Evolutionary conservation across 441 rosid genomes (phyloP), one percentile per base, ranked within the genome.

Genomic region (Erysimum pusillum): DNA sequence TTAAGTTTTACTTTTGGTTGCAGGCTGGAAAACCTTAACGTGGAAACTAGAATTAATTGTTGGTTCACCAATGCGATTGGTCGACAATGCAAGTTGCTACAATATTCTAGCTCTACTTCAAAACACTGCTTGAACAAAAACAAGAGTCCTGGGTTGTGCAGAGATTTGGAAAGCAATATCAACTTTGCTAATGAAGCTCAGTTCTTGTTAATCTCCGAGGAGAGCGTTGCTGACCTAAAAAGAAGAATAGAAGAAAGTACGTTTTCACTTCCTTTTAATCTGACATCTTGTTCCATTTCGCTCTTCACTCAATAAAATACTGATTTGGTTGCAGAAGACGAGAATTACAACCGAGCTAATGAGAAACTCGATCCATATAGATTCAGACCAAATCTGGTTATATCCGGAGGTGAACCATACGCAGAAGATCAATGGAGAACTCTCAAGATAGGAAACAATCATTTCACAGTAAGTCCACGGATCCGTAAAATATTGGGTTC

Each of bases 161-260:
- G 95, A 81, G 91, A 89, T 76, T 79, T 79, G 69, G 85, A 79
- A 53, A 82, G 84, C 81, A 86, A 76, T 75, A 79, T 85, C 81
- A 93, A 86, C 79, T 95, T 93, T 82, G 79, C 88, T 60, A 95
- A 95, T 60, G 99, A 93, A 88, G 99, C 94, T 82, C 98, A 91
- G 84, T 87, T 91, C 80, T 80, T 95, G 69, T 80, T 93, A 73
- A 73, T 95, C 82, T 88, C 97, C 0, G 97, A 91, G 80, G 96
- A 87, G 84, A 95, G 99, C 42, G 81, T 93, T 39, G 83, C 90
- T 4, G 94, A 96, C 81, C 94, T 96, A 48, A 85, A 85, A 81
- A 78, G 62, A 77, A 87, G 89, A 84, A 45, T 91, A 72, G 85
- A 81, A 71, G 80, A 76, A 46, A 83, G 97, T 95, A 88, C 51